These are phyloP conservation scores for Fusarium lyarnte DNA, from an alignment of 2,329 filamentous ascomycete genomes.

Conservation along the genomic window DNA sequence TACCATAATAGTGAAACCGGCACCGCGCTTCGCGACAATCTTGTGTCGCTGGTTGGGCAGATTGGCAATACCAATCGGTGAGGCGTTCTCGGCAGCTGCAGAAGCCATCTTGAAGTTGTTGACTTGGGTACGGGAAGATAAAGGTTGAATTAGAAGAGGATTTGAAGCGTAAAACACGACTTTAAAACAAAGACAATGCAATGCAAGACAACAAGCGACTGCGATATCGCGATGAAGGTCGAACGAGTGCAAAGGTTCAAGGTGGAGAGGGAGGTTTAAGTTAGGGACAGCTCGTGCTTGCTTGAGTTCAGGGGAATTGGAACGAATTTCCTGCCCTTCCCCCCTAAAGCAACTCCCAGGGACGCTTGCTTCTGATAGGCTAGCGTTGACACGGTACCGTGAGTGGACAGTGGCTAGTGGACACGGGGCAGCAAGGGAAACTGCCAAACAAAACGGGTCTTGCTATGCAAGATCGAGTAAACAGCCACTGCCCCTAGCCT, in stretches of 20 bases:
- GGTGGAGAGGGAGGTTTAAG: conserved; percentile 40
- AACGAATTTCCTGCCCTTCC: conserved; percentile 49
- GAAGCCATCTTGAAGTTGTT: conserved; percentile 61
- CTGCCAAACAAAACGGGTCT: conserved; percentile 36
- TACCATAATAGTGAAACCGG: conserved; percentile 99
- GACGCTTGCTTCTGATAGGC: conserved; percentile 45
- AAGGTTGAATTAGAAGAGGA: conserved; percentile 2
- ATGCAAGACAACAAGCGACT: conserved; percentile 31
- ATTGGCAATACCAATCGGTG: conserved; percentile 79
- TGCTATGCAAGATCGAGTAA: conserved; percentile 27
- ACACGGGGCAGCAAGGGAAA: conserved; percentile 43
- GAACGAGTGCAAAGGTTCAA: conserved; percentile 41
- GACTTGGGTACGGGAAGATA: conserved; percentile 14
- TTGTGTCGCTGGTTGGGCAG: conserved; percentile 79
- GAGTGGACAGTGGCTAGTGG: conserved; percentile 43
- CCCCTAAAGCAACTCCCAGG: conserved; percentile 41
- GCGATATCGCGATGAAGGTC: conserved; percentile 42
- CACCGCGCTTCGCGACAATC: conserved; percentile 85
- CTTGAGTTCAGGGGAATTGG: conserved; percentile 46
- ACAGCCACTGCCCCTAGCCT: conserved; percentile 15
- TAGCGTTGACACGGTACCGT: conserved; percentile 40
- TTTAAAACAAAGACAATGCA: conserved; percentile 35
- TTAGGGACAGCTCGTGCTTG: conserved; percentile 45
- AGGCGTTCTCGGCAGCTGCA: conserved; percentile 67
- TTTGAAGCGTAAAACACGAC: conserved; percentile 23